phyloP scores from a whole-genome alignment of 2,329 filamentous ascomycete genomes.

The Sclerotinia sclerotiorum region DNA sequence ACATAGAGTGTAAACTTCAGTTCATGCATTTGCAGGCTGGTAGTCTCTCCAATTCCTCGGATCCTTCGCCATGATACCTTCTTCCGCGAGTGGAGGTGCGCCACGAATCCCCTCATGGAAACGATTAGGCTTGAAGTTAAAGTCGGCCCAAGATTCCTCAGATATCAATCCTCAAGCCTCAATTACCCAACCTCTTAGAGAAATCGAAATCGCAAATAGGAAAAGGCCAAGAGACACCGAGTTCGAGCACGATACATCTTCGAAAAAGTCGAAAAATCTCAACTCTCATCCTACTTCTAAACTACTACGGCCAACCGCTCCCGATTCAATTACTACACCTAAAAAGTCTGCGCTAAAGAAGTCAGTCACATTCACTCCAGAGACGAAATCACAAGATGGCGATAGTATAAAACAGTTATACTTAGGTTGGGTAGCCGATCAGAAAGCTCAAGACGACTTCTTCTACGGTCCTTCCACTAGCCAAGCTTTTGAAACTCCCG shows the following conservation, averaged over 20 bases:
- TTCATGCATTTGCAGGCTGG: background rate
- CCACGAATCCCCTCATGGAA: slow-evolving; percentile 57
- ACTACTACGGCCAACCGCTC: slow-evolving; percentile 13
- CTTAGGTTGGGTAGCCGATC: slow-evolving; percentile 49
- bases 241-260: slow-evolving; percentile 27
- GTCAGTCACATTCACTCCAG: slow-evolving; percentile 63
- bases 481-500: slow-evolving; percentile 34
- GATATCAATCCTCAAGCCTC: slow-evolving; percentile 22
- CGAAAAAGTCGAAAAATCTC: slow-evolving; percentile 37
- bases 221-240: slow-evolving; percentile 32
- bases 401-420: slow-evolving; percentile 53
- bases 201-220: slow-evolving; percentile 32
- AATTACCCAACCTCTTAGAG: slow-evolving; percentile 25
- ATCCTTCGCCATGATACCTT: slow-evolving; percentile 31
- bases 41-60: slow-evolving; percentile 8
- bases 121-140: slow-evolving; percentile 58
- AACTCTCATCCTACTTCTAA: slow-evolving; percentile 21
- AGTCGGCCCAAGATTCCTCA: slow-evolving; percentile 47
- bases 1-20: background rate
- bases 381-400: slow-evolving; percentile 60
- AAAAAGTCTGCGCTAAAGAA: slow-evolving; percentile 45
- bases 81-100: slow-evolving; percentile 23
- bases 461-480: slow-evolving; percentile 30
- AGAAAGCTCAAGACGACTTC: slow-evolving; percentile 38
- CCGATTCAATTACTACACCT: slow-evolving; percentile 35